Base-by-base conservation (phyloP, 495 filamentous ascomycete species). In the Penicillium macrosclerotiorum region DNA sequence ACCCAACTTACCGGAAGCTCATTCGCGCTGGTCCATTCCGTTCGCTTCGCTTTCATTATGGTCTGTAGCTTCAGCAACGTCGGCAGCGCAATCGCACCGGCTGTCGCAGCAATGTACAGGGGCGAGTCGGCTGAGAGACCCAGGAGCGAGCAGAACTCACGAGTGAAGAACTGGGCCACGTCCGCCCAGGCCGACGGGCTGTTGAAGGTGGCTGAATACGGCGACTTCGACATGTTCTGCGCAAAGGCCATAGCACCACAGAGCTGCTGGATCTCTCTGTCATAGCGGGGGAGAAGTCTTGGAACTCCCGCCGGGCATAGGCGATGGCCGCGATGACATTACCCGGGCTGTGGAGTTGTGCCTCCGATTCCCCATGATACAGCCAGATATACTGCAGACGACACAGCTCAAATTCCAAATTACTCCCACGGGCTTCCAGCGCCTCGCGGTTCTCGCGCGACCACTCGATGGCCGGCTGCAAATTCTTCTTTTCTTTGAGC, bases 71-170 rank as follows among this genome's bases (percentile, higher is more conserved):
- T 97, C 37, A 91, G 63, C 3, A 96, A 68, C 5, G 80, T 86
- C 0, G 93, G 93, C 1, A 99, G 67, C 1, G 93, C 90, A 12
- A 99, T 90, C 4, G 88, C 85, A 17, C 93, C 93, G 9, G 93
- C 93, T 16, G 91, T 97, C 0, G 82, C 84, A 27, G 93, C 90
- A 20, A 95, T 81, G 58, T 95, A 94, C 18, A 99, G 80, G 0
- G 93, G 93, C 0, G 87, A 91, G 43, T 92, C 85, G 12, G 91
- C 89, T 1, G 86, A 88, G 3, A 97, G 73, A 1, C 89, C 89
- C 1, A 97, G 76, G 6, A 97, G 72, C n/a, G 84, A 86, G 69
- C 93, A 97, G 69, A 96, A 99, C 61, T 96, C 92, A 33, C 85
- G 81, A 0, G 90, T 96, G 64, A 97, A 99, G 1, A 85, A 85